Evolutionary conservation across 495 filamentous ascomycete species (phyloP).

Genomic region (Daldinia grandis): DNA sequence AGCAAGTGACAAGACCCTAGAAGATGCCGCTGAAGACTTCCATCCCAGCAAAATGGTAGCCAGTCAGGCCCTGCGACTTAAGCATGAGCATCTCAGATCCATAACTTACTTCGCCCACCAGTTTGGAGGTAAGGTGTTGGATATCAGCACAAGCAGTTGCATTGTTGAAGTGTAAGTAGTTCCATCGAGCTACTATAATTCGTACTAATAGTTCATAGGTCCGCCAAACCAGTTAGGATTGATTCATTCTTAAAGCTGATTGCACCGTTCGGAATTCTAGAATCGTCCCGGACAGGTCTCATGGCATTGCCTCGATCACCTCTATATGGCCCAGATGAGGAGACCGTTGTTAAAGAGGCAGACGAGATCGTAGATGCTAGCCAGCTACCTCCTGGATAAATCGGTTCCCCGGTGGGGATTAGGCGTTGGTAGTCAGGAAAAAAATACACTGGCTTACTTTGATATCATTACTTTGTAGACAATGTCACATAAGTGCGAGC

Average conservation of each 20-base stretch:
- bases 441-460: constrained; percentile 21
- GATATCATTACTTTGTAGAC: constrained; percentile 29
- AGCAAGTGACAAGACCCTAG: constrained; percentile 48
- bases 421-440: constrained; percentile 39
- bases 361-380: constrained; percentile 92
- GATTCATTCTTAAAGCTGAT: constrained; percentile 98
- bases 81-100: constrained; percentile 94
- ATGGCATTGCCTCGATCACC: constrained; percentile 97
- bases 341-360: constrained; percentile 81
- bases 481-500: constrained; percentile 27
- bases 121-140: constrained; percentile 95
- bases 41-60: constrained; percentile 85
- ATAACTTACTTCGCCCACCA: constrained; percentile 97
- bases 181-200: constrained; percentile 5
- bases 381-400: constrained; percentile 90
- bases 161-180: constrained; percentile 92
- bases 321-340: constrained; percentile 75
- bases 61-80: constrained; percentile 89
- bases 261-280: constrained; percentile 93
- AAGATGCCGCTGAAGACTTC: constrained; percentile 68
- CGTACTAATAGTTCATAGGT: constrained; percentile 59
- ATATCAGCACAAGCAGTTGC: constrained; percentile 97
- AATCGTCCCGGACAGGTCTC: constrained; percentile 91
- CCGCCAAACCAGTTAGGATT: constrained; percentile 91
- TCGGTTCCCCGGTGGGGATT: not conserved